Evolutionary conservation across 2,329 filamentous ascomycete genomes (phyloP), one percentile per base, ranked within the genome.

Genomic region (Penicillium sclerotigenum): DNA sequence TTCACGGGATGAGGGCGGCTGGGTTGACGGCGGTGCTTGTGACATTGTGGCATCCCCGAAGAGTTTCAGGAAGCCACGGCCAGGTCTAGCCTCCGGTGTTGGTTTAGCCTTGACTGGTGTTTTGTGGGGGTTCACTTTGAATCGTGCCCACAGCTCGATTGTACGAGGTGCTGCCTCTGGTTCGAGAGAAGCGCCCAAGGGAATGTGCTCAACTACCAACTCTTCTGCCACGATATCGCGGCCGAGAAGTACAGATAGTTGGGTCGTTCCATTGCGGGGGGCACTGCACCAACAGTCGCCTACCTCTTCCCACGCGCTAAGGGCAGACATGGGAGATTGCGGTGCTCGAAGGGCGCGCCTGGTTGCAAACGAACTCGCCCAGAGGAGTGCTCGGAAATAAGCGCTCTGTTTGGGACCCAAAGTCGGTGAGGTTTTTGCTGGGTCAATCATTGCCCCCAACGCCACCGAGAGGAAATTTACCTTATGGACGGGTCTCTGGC

Each of bases 201-300:
- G 76, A 54, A 90, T 86, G 70, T 92, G 88, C 67, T 93, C 89
- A 41, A 93, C 71, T 1, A 89, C 84, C 1, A 93, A 68, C 63
- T 90, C 81, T 62, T 87, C 83, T 0, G 89, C 88, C 29, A 87
- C 79, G 54, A 92, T 80, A 6, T 74, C 59, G n/a, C 70, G 69
- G 1, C 69, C 66, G 0, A 78, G 67, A 5, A 66, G 50, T 20
- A 80, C 67, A 2, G 67, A 65, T 13, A 81, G 65, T 58, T 80
- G 77, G 8, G 75, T 65, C 16, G 75, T 74, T 14, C 70, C 71
- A 47, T 79, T 61, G 0, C 78, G 80, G 48, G 71, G 68, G 10
- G 77, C 73, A 5, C 87, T 86, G 71, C 93, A 97, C 89, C 91
- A 97, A 73, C 91, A 95, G 59, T 97, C 89, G 20, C 89, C 90